These are phyloP conservation scores for Recurvomyces mirabilis DNA, from an alignment of 495 filamentous ascomycete species.

Conservation along the genomic window DNA sequence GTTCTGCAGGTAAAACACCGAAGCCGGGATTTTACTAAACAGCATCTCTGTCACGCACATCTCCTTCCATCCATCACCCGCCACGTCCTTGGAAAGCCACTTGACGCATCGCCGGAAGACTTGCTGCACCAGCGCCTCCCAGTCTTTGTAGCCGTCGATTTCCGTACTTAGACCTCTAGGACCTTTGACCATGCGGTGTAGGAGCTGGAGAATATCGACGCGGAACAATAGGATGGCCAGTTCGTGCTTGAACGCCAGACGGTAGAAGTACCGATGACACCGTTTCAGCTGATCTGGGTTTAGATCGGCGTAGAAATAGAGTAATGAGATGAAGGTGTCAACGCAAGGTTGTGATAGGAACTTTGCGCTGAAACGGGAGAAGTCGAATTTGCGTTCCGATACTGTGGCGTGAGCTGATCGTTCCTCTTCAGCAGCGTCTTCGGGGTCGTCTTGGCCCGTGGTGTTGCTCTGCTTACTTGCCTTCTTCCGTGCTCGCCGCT, in stretches of 20 bases:
- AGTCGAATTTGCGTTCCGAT: constrained; percentile 88
- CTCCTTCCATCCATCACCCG: constrained; percentile 43
- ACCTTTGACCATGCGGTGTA: constrained; percentile 89
- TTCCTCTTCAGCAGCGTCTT: constrained; percentile 31
- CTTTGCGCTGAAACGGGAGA: constrained; percentile 65
- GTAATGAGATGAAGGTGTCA: constrained; percentile 77
- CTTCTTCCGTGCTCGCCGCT: constrained; percentile 54
- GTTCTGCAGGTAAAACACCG: constrained; percentile 76
- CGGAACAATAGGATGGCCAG: constrained; percentile 80
- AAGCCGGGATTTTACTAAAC: constrained; percentile 83
- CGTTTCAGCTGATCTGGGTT: constrained; percentile 74
- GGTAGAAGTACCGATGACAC: constrained; percentile 88
- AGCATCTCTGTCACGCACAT: constrained; percentile 70
- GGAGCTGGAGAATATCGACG: constrained; percentile 76
- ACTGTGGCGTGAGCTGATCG: constrained; percentile 50
- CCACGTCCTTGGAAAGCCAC: constrained; percentile 56
- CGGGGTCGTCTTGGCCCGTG: constrained; percentile 37
- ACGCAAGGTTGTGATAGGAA: constrained; percentile 77
- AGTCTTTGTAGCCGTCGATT: constrained; percentile 58
- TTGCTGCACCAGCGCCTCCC: constrained; percentile 81
- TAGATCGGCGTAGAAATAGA: constrained; percentile 73
- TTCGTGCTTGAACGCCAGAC: constrained; percentile 88
- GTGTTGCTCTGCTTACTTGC: constrained; percentile 25
- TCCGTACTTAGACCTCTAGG: constrained; percentile 60
- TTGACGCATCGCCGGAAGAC: constrained; percentile 48